Evolutionary conservation across 768 basidiomycete genomes (phyloP).

Genomic region (Auricularia sp.): DNA sequence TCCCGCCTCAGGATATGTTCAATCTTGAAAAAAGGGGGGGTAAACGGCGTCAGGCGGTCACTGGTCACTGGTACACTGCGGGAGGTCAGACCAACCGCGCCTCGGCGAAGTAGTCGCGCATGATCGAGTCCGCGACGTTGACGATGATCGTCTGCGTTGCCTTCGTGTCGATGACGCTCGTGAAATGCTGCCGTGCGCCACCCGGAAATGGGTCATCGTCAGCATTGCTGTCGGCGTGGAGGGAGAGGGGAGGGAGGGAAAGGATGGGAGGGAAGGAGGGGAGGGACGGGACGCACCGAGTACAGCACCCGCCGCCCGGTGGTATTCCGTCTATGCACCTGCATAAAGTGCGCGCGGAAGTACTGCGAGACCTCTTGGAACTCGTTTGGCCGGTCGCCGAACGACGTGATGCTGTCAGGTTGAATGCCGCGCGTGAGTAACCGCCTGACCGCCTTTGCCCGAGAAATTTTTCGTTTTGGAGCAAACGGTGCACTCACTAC

Average conservation of each 20-base stretch:
- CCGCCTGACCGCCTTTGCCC: not conserved
- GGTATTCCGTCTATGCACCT: conserved; percentile 62
- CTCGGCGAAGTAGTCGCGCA: conserved; percentile 63
- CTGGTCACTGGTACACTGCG: not conserved
- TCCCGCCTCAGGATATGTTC: not conserved
- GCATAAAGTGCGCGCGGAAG: conserved; percentile 76
- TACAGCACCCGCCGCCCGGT: conserved; percentile 57
- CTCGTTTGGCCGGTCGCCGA: conserved; percentile 59
- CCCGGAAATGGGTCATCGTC: not conserved
- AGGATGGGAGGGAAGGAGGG: conserved; percentile 3
- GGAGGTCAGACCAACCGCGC: conserved; percentile 51
- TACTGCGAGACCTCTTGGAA: conserved; percentile 65
- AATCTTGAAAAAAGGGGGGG: not conserved
- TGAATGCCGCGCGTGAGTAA: not conserved
- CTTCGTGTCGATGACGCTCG: conserved; percentile 71
- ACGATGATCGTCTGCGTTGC: conserved; percentile 67
- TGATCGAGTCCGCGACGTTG: conserved; percentile 68
- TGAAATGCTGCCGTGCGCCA: conserved; percentile 42
- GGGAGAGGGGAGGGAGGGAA: too few species aligned
- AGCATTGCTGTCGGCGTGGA: too few species aligned
- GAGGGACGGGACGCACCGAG: conserved; percentile 37
- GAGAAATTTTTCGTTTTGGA: too few species aligned
- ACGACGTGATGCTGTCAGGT: conserved; percentile 57
- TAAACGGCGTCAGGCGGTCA: not conserved
- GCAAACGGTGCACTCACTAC: conserved; percentile 44